phyloP scores from a whole-genome alignment of 805 yeast species.

The Pichia occidentalis region DNA sequence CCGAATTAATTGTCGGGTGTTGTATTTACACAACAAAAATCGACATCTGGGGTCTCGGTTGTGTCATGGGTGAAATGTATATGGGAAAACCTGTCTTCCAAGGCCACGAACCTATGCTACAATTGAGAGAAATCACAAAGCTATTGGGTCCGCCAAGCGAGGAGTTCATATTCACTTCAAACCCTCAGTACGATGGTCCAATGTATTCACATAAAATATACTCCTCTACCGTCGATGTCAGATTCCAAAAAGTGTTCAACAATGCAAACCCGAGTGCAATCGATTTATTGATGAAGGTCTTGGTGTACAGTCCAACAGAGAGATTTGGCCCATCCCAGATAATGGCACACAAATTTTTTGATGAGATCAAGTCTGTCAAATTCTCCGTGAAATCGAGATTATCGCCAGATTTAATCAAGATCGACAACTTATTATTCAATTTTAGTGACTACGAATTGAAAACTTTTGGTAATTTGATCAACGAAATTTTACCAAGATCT shows the following conservation, averaged over 20 bases:
- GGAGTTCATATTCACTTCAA: constrained; percentile 64
- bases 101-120: constrained; percentile 84
- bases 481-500: constrained; percentile 22
- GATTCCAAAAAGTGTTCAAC: constrained; percentile 59
- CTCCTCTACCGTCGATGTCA: constrained; percentile 22
- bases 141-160: constrained; percentile 82
- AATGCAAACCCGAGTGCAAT: constrained; percentile 81
- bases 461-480: constrained; percentile 24
- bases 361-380: constrained; percentile 62
- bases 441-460: constrained; percentile 59
- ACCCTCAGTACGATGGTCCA: constrained; percentile 71
- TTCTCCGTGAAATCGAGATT: constrained; percentile 33
- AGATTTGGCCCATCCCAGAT: constrained; percentile 79
- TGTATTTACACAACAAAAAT: constrained; percentile 82
- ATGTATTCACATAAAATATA: constrained; percentile 54
- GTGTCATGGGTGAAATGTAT: constrained; percentile 91
- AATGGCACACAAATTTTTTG: constrained; percentile 82
- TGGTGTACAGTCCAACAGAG: constrained; percentile 84
- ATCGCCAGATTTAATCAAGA: constrained; percentile 31
- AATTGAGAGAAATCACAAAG: constrained; percentile 84
- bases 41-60: constrained; percentile 97
- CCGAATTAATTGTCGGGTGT: constrained; percentile 90
- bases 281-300: constrained; percentile 70
- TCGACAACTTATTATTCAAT: constrained; percentile 48
- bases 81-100: constrained; percentile 93